Base-by-base conservation (phyloP, 1,284 basidiomycete genomes). In the Trametes pubescens region DNA sequence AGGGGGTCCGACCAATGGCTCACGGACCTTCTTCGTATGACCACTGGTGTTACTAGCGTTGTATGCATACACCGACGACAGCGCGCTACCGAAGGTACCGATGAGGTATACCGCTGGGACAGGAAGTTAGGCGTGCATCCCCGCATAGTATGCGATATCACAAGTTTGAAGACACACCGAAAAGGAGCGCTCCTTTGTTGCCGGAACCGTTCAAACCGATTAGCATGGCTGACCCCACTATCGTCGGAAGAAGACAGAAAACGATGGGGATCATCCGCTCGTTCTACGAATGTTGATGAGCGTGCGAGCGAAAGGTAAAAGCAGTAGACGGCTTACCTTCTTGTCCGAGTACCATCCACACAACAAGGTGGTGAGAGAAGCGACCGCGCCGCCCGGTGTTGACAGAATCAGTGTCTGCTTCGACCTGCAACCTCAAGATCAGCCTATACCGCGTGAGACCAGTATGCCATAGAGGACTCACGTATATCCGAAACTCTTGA, bases 401-500 rank as follows among this genome's bases (percentile, higher is more conserved):
- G 82, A 81, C 29, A 89, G 71, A 48, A 90, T 88, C n/a, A 90
- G 74, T 0, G 88, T 84, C 69, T 89, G 86, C 71, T 81, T 85
- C 4, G 86, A 81, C 11, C 86, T 88, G 59, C 2, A 10, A 35
- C 13, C 0, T 6, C 13, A 29, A 24, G 24, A 3, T 40, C 35
- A 40, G 21, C 6, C 29, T 32, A 22, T 7, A 26, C 16, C 26
- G 8, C 11, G 49, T 3, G 10, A 29, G 6, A 13, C 14, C 24
- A 21, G 10, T 34, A 8, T n/a, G 10, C 4, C 13, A 9, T 1
- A n/a, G 7, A 11, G 16, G 14, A 51, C 83, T 8, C 74, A 87
- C 83, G 84, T 86, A 65, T 89, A 90, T n/a, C 89, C 89, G 68
- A 90, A 89, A 64, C 77, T 81, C 74, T 84, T 84, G 74, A 88